Conservation (phyloP, 768 basidiomycete genomes). For the Gloeophyllum trabeum region DNA sequence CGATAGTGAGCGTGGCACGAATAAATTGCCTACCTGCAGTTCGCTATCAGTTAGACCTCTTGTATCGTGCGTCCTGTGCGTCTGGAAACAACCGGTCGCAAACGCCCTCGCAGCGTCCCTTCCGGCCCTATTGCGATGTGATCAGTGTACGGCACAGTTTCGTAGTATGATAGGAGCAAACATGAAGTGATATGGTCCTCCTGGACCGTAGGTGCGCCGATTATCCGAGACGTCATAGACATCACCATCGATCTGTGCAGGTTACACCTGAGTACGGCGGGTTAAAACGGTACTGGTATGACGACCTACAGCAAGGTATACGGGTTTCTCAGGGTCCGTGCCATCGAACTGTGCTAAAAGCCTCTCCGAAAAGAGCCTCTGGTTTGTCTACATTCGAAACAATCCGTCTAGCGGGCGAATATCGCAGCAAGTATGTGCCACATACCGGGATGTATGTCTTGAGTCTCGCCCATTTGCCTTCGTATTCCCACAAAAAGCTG, state of each 20-base stretch:
- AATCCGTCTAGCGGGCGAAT: constrained; percentile 1
- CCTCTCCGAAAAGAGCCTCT: constrained; percentile 66
- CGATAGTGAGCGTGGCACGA: constrained; percentile 1
- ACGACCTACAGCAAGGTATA: constrained; percentile 72
- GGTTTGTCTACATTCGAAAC: constrained; percentile 32
- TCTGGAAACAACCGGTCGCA: constrained; percentile 87
- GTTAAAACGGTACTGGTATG: constrained; percentile 6
- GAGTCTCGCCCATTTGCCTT: constrained; percentile 47
- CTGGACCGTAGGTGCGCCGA: constrained; percentile 72
- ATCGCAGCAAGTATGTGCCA: constrained; percentile 4
- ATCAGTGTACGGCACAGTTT: too few relatives aligned
- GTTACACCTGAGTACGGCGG: too few relatives aligned
- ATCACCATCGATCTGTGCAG: constrained; percentile 70
- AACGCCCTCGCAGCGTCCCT: constrained; percentile 87
- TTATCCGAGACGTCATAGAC: constrained; percentile 88
- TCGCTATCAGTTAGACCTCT: constrained; percentile 71
- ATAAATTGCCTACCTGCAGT: constrained; percentile 50
- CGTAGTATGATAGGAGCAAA: constrained; percentile 25
- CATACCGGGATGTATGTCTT: constrained; percentile 58
- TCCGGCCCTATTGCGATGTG: constrained; percentile 44
- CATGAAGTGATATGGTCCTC: constrained; percentile 75
- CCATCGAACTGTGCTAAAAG: constrained; percentile 66
- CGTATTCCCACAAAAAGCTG: constrained; percentile 79
- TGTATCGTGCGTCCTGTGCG: constrained; percentile 84
- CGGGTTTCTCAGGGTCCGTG: constrained; percentile 42